Base-by-base conservation (phyloP, 1,284 basidiomycete genomes). In the Malassezia nana region DNA sequence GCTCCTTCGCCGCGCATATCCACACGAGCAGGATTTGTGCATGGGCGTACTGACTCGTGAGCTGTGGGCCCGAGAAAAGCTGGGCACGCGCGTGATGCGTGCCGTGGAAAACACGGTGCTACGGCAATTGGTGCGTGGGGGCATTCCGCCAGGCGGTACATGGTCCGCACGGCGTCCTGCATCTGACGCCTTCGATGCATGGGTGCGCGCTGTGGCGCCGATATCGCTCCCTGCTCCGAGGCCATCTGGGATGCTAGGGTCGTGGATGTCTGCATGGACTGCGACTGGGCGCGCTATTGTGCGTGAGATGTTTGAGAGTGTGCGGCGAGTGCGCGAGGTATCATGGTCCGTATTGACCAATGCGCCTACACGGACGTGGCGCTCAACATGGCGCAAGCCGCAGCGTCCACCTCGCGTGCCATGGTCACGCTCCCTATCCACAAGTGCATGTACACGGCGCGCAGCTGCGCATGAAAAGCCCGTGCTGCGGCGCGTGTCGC, bases 11-110 rank as follows among this genome's bases (percentile, higher is more conserved):
- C 44, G 39, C n/a, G 18, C 22, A 24, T 26, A 42, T 6, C 10
- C 6, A 0, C 3, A 26, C 1, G 18, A 29, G 12, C 10, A 10
- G 16, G 32, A 28, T 25, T 55, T 58, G 20, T 65, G 65, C 43
- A 52, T 74, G n/a, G 63, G 68, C 2, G 62, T 76, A 8, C 61
- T 76, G 10, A 76, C 75, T 4, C 73, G 69, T 1, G 48, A 52
- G 1, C 52, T 76, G 2, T 75, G 69, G 63, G 64, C 59, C 8
- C 53, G 58, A 7, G 75, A 76, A 50, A 60, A 67, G 0, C 45
- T 67, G 2, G 57, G 70, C 3, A 75, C 74, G 24, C 57, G 60
- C 13, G 38, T 68, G 18, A 64, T 76, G 62, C 58, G 75, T 15
- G 35, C 30, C 5, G 25, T 73, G 4, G 75, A 76, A 42, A 53